Percentiles rank a stretch among this genome's conserved stretches.
Evolutionary conservation across 1,284 basidiomycete species (phyloP).

Genomic region (Ustilago trichophora): DNA sequence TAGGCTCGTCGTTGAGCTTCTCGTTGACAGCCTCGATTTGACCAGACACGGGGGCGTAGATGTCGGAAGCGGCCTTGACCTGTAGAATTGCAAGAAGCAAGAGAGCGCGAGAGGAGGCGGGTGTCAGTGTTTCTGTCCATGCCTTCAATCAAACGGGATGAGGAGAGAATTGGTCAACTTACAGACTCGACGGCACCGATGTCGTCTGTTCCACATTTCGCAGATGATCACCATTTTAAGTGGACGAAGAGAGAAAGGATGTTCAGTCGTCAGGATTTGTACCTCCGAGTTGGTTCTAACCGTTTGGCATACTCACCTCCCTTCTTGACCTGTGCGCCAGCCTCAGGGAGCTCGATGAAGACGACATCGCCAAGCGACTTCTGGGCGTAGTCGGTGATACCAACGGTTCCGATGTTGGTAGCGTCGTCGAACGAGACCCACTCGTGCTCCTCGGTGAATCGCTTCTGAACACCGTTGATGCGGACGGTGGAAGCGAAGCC

Average conservation of each 20-base stretch:
- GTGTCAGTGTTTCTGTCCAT: background rate
- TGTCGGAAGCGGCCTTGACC: conserved; percentile 94
- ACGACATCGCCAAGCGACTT: conserved; percentile 94
- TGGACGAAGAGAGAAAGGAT: background rate
- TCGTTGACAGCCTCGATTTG: conserved; percentile 82
- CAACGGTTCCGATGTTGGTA: conserved; percentile 82
- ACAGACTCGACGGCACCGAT: conserved; percentile 95
- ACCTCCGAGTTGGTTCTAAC: no score
- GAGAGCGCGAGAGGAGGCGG: background rate
- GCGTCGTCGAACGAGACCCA: conserved; percentile 81
- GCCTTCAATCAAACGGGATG: no score
- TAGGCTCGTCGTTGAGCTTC: conserved; percentile 76
- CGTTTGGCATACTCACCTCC: conserved; percentile 86
- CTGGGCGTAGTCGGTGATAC: conserved; percentile 94
- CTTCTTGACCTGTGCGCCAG: conserved; percentile 76
- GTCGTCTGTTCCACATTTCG: conserved; percentile 78
- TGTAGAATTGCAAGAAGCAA: background rate
- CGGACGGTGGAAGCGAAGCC: conserved; percentile 35
- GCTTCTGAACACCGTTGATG: conserved; percentile 41
- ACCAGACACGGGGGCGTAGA: conserved; percentile 93
- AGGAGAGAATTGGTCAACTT: conserved; percentile 4
- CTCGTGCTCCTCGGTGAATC: conserved; percentile 85
- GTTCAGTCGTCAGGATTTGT: no score
- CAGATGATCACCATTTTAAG: no score
- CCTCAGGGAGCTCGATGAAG: conserved; percentile 87